Percentiles rank a stretch among this genome's conserved stretches.
These are phyloP conservation scores for Penicillium longicatenatum DNA, from an alignment of 495 filamentous ascomycete genomes.

Conservation along the genomic window DNA sequence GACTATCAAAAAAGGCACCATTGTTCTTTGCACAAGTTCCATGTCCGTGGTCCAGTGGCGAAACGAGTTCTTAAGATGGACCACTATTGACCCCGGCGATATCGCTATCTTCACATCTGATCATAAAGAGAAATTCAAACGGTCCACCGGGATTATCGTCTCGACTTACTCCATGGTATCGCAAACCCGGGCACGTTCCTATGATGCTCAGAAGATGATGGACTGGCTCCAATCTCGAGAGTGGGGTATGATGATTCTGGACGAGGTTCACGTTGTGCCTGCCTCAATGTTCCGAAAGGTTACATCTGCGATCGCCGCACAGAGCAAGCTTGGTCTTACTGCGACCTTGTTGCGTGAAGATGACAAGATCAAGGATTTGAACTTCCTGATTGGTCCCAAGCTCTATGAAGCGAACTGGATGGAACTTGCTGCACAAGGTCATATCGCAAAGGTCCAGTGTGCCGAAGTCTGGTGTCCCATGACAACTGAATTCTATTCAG, in stretches of 20 bases:
- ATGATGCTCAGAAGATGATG: slow-evolving; percentile 98
- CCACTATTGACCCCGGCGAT: slow-evolving; percentile 91
- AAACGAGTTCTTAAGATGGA: slow-evolving; percentile 96
- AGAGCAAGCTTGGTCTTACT: slow-evolving; percentile 95
- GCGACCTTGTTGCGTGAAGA: slow-evolving; percentile 95
- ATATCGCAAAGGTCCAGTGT: slow-evolving; percentile 97
- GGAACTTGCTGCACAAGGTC: slow-evolving; percentile 94
- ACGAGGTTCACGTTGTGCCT: slow-evolving; percentile 98
- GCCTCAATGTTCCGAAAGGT: slow-evolving; percentile 95
- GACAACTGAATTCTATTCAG: slow-evolving; percentile 96
- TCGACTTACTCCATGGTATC: slow-evolving; percentile 99
- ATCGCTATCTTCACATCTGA: slow-evolving; percentile 95
- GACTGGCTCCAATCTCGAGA: slow-evolving; percentile 88
- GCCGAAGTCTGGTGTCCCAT: slow-evolving; percentile 99
- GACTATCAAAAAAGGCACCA: slow-evolving; percentile 93
- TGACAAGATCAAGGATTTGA: slow-evolving; percentile 96
- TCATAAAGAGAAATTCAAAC: slow-evolving; percentile 84
- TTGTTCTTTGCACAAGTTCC: slow-evolving; percentile 93
- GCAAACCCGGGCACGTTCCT: slow-evolving; percentile 77
- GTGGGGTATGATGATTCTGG: slow-evolving; percentile 97
- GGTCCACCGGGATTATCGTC: slow-evolving; percentile 92
- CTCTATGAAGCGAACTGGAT: slow-evolving; percentile 99
- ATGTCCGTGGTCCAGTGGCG: slow-evolving; percentile 99
- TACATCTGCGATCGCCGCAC: slow-evolving; percentile 85
- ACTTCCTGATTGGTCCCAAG: slow-evolving; percentile 97